Base-by-base conservation (phyloP, 2,329 filamentous ascomycete genomes). In the Colletotrichum caudatum region DNA sequence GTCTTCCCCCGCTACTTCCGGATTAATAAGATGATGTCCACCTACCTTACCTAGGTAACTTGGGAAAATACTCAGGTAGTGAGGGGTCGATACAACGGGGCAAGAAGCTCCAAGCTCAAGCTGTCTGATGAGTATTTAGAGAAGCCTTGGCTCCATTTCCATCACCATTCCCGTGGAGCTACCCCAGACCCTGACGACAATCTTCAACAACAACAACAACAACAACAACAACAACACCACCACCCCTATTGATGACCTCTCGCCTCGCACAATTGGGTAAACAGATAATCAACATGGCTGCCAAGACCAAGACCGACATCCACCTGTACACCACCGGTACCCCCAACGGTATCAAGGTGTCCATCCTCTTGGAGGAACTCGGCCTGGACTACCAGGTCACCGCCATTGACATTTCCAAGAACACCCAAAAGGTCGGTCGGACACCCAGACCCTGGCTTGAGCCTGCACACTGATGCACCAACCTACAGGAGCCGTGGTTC, bases 321-420 rank as follows among this genome's bases (percentile, higher is more conserved):
- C 92, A 91, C 54, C 89, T 97, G 39, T 97, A 96, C 84, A 97
- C 94, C 16, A 87, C 88, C 16, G 88, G 91, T 78, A 97, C 95
- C 63, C 94, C 95, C 57, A 97, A 97, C 82, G 94, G 94, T 74
- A 92, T 96, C 86, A 97, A 97, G 81, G 89, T 94, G 73, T 94
- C 93, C 68, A 97, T 97, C 75, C 87, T 93, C 12, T 84, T 98
- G 20, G 94, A 97, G 82, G 94, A 97, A 83, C 87, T 97, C 5
- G 92, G 91, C 75, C 84, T 97, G 51, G 89, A 92, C n/a, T 97
- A 97, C 84, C 90, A 94, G 82, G 79, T 83, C 54, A 88, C 91
- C 64, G 85, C 88, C 54, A 90, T 97, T 77, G 87, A 92, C n/a
- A 87, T 97, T 71, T 84, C 80, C 74, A 92, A 93, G 74, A 93